Conservation (phyloP, 768 basidiomycete genomes). For the Pisolithus microcarpus region DNA sequence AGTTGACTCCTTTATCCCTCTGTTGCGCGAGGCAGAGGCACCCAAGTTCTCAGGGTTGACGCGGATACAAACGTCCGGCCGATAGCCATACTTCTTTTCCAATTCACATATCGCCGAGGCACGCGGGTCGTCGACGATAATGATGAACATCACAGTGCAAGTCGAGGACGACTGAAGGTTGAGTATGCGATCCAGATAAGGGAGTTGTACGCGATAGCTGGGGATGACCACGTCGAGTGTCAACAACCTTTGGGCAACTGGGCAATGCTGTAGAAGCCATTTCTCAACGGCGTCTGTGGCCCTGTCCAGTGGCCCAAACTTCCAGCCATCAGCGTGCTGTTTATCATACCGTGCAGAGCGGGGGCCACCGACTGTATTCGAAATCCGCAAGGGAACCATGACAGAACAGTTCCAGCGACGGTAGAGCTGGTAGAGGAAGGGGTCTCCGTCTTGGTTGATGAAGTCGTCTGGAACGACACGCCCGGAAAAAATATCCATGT, state of each 20-base stretch:
- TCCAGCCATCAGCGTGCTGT: conserved; percentile 40
- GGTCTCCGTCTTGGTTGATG: conserved; percentile 54
- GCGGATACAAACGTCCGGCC: conserved; percentile 48
- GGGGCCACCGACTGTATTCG: conserved; percentile 42
- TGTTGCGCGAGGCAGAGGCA: conserved; percentile 48
- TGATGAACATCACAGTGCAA: conserved; percentile 47
- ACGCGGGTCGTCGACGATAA: conserved; percentile 50
- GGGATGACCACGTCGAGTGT: conserved; percentile 53
- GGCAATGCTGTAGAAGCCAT: conserved; percentile 29
- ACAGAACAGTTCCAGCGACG: conserved; percentile 45
- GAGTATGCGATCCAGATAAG: conserved; percentile 39
- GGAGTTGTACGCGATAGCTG: conserved; percentile 45
- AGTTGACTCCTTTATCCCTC: conserved; percentile 46
- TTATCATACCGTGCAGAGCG: conserved; percentile 42
- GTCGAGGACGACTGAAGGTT: conserved; percentile 35
- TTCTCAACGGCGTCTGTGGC: conserved; percentile 30
- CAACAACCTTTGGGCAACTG: conserved; percentile 27
- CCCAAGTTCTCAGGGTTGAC: conserved; percentile 42
- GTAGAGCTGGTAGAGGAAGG: conserved; percentile 54
- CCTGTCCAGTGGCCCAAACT: conserved; percentile 38
- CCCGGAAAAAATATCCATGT: conserved; percentile 49
- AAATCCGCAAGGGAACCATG: conserved; percentile 38
- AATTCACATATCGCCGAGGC: conserved; percentile 36
- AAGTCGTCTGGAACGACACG: conserved; percentile 44
- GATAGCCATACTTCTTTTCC: conserved; percentile 31